These are phyloP conservation scores for California macrophylla DNA, from an alignment of 441 rosid genomes.

Conservation along the genomic window DNA sequence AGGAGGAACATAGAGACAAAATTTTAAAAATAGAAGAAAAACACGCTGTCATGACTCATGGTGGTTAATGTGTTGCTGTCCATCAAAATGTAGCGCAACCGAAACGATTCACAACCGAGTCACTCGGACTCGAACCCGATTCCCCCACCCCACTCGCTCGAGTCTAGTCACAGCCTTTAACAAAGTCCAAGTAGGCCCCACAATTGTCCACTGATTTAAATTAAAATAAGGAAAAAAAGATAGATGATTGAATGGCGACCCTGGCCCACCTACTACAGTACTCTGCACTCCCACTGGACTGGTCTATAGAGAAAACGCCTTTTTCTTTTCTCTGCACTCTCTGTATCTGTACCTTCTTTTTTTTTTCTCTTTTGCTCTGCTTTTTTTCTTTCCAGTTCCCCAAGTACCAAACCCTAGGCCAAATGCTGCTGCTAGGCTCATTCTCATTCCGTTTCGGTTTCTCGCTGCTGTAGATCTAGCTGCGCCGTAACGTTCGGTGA, in stretches of 20 bases:
- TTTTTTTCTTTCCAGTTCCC: slow-evolving; percentile 1
- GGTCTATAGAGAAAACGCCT: not conserved
- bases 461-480: slow-evolving; percentile 24
- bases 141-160: not conserved
- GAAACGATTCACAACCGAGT: not conserved
- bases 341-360: slow-evolving; percentile 1
- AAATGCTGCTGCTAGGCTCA: not conserved
- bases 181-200: not conserved
- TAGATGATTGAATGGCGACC: not conserved
- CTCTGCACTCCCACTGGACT: slow-evolving; percentile 1
- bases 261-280: not conserved
- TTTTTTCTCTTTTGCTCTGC: not conserved
- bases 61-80: slow-evolving; percentile 3
- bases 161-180: not conserved
- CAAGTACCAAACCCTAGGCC: slow-evolving; percentile 3
- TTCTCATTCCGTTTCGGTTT: slow-evolving; percentile 11
- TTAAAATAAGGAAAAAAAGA: not conserved
- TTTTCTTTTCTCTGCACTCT: not conserved
- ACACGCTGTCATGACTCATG: not conserved
- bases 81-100: not conserved
- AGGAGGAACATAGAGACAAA: slow-evolving; percentile 4
- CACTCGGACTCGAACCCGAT: not conserved
- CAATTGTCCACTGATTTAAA: not conserved
- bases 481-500: slow-evolving; percentile 10
- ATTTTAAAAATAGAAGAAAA: not conserved